These are phyloP conservation scores for Claviceps pazoutovae DNA, from an alignment of 2,329 filamentous ascomycete species.

Conservation along the genomic window DNA sequence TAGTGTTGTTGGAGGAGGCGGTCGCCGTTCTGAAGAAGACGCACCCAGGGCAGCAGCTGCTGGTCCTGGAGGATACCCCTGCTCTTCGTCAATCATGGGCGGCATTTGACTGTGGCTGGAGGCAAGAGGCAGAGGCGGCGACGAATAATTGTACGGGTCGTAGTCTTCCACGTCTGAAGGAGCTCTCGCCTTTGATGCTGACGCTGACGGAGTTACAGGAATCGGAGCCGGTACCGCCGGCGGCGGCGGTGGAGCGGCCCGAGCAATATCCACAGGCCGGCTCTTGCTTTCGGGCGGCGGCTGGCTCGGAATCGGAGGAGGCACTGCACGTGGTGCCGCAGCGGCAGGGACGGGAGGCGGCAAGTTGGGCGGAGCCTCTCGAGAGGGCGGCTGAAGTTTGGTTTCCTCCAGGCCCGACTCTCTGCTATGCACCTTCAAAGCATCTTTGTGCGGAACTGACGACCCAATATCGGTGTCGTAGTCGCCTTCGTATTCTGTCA, in stretches of 20 bases:
- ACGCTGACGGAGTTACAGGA: conserved; percentile 9
- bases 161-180: conserved; percentile 49
- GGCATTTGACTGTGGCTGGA: conserved; percentile 20
- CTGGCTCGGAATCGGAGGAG: conserved; percentile 52
- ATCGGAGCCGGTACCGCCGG: conserved; percentile 8
- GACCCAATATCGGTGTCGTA: conserved; percentile 96
- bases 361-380: conserved; percentile 29
- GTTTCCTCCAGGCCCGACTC: conserved; percentile 65
- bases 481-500: conserved; percentile 91
- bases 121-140: conserved; percentile 14
- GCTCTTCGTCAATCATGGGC: conserved; percentile 30
- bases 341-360: conserved; percentile 43
- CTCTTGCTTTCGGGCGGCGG: conserved; percentile 40
- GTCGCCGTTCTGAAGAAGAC: conserved; percentile 24
- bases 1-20: conserved; percentile 26
- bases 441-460: conserved; percentile 88
- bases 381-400: conserved; percentile 41
- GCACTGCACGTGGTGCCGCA: conserved; percentile 42
- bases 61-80: conserved; percentile 28
- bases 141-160: conserved; percentile 48
- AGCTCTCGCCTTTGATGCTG: neutral
- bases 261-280: conserved; percentile 56
- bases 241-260: conserved; percentile 54
- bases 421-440: conserved; percentile 66
- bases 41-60: conserved; percentile 30